Evolutionary conservation across 805 yeast species (phyloP), one percentile per base, ranked within the genome.

Genomic region (Spathaspora hagerdaliae): DNA sequence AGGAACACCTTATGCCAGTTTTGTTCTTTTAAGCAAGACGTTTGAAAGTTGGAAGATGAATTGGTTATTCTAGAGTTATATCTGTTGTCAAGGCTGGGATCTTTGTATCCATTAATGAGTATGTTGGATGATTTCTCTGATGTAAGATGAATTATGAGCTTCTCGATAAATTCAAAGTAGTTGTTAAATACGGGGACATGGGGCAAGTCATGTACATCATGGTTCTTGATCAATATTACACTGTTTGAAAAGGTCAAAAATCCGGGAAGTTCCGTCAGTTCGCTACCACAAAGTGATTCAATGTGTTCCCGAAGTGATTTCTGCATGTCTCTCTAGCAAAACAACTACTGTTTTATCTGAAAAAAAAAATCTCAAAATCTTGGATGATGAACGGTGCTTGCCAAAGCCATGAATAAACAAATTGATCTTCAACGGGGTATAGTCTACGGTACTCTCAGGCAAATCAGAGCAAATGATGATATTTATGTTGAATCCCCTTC

Each of bases 351-450:
- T 19, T 19, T 19, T 19, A 19, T 19, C 24, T 19, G 24, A 19
- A 19, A 19, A 19, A 19, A 19, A 19, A 19, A 19, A 19, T 19
- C 24, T 19, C 24, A 19, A 19, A 19, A 19, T 19, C 24, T 19
- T 19, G 24, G 24, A 3, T 19, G 5, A 19, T 19, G 24, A 19
- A 19, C 24, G 5, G 24, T 3, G 24, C 24, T 19, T 19, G 4
- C 24, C 24, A 19, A 19, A 19, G 2, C 24, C 24, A 35, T 35
- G 37, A 35, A 35, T 14, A 52, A 52, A 12, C 62, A 66, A 43
- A 78, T 80, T 10, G 81, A 80, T 55, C 71, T 69, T 32, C 60
- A 63, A 29, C 64, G 61, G n/a, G 69, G 83, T 4, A 57, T 75
- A 0, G 54, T 81, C 1, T 74, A 74, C 44, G 71, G 65, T 3